Conservation (phyloP, 1,139 yeast genomes). For the Saccharomyces hybrid region DNA sequence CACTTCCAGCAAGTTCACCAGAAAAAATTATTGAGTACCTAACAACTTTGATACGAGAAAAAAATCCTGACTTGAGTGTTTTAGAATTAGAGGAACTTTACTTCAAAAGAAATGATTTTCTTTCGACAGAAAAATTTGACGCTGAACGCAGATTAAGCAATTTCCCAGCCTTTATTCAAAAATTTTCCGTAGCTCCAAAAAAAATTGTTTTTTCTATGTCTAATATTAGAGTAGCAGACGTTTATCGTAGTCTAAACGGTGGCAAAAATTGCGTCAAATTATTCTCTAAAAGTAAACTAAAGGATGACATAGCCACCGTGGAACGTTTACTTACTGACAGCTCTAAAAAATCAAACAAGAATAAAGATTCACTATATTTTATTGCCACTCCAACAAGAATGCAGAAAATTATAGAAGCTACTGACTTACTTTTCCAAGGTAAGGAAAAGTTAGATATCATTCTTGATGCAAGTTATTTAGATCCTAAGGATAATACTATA, state of each 20-base stretch:
- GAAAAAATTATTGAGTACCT: slow-evolving; percentile 28
- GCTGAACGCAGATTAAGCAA: slow-evolving; percentile 22
- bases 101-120: slow-evolving; percentile 27
- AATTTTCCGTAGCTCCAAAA: slow-evolving; percentile 27
- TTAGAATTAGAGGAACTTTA: slow-evolving; percentile 30
- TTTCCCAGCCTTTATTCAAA: slow-evolving; percentile 21
- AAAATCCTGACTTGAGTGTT: slow-evolving; percentile 30
- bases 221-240: slow-evolving; percentile 31
- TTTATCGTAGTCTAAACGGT: slow-evolving; percentile 41
- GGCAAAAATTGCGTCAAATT: slow-evolving; percentile 44
- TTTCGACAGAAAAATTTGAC: slow-evolving; percentile 23
- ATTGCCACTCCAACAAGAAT: slow-evolving; percentile 58
- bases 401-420: slow-evolving; percentile 40
- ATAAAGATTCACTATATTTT: slow-evolving; percentile 28
- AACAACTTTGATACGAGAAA: slow-evolving; percentile 25
- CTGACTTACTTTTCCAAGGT: slow-evolving; percentile 36
- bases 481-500: slow-evolving; percentile 38
- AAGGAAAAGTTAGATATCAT: slow-evolving; percentile 50
- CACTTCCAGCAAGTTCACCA: slow-evolving; percentile 22
- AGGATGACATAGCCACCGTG: slow-evolving; percentile 44
- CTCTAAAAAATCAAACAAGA: slow-evolving; percentile 10
- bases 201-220: slow-evolving; percentile 27
- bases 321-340: slow-evolving; percentile 17
- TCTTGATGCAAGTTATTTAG: slow-evolving; percentile 54
- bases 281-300: slow-evolving; percentile 55